Evolutionary conservation across 441 rosid species (phyloP).

Genomic region (Viola pubescens): DNA sequence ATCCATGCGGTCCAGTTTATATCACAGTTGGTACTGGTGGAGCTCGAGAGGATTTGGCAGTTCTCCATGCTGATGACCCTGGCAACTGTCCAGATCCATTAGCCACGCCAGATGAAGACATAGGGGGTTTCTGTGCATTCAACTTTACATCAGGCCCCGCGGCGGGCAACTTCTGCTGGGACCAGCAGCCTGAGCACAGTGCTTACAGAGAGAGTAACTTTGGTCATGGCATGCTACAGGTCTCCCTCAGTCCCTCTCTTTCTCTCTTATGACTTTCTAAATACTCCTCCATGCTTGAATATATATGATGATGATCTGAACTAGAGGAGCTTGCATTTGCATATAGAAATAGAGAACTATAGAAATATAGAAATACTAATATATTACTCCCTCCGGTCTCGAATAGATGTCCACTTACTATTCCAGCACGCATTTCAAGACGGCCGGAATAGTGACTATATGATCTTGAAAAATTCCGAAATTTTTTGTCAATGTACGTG

Average conservation of each 20-base stretch:
- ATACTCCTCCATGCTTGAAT: neutral
- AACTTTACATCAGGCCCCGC: slow-evolving; percentile 64
- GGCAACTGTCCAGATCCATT: slow-evolving; percentile 62
- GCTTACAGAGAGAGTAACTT: slow-evolving; percentile 89
- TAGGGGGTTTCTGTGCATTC: slow-evolving; percentile 49
- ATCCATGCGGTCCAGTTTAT: slow-evolving; percentile 77
- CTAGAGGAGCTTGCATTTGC: neutral
- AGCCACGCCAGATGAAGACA: slow-evolving; percentile 26
- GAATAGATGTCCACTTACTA: too few species aligned
- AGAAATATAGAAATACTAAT: too few species aligned
- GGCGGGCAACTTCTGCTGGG: slow-evolving; percentile 53
- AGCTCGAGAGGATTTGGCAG: slow-evolving; percentile 48
- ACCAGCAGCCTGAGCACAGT: slow-evolving; percentile 71
- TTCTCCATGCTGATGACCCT: slow-evolving; percentile 65
- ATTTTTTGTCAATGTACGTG: too few species aligned
- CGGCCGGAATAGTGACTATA: too few species aligned
- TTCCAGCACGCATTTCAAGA: too few species aligned
- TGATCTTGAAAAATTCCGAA: too few species aligned
- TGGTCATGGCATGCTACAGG: slow-evolving; percentile 80
- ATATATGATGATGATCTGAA: neutral
- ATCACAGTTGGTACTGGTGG: slow-evolving; percentile 71
- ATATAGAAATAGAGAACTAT: too few species aligned
- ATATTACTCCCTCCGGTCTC: too few species aligned
- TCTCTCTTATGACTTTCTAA: neutral
- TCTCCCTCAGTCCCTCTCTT: slow-evolving; percentile 17